Evolutionary conservation across 352 stramenopile species (phyloP).

Genomic region (Phytophthora pluvialis): DNA sequence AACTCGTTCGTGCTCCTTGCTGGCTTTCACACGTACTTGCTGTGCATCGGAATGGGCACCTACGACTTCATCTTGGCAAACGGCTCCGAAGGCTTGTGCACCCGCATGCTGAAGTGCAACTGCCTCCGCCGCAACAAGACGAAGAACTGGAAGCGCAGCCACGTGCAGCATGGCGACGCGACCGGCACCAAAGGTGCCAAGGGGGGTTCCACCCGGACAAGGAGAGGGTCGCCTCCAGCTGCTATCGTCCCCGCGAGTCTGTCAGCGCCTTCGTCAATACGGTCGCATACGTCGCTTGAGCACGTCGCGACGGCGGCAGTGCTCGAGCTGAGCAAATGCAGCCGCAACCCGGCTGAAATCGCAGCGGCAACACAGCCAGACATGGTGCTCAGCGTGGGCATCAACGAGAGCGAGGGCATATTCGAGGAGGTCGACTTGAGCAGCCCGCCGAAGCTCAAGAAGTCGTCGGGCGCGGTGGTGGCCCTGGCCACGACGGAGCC

Average conservation of each 20-base stretch:
- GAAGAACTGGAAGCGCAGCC: slow-evolving; percentile 33
- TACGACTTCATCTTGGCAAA: slow-evolving; percentile 89
- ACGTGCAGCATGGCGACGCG: slow-evolving; percentile 39
- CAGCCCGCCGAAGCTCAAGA: slow-evolving; percentile 22
- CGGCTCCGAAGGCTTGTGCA: slow-evolving; percentile 74
- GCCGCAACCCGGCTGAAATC: slow-evolving; percentile 14
- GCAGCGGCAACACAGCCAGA: background rate
- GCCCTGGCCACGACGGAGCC: slow-evolving; percentile 7
- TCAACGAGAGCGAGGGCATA: slow-evolving; percentile 66
- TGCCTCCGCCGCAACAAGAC: slow-evolving; percentile 53
- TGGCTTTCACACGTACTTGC: slow-evolving; percentile 81
- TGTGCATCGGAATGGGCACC: slow-evolving; percentile 72
- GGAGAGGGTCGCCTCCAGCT: slow-evolving; percentile 23
- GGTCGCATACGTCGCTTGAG: slow-evolving; percentile 23
- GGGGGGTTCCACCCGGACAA: slow-evolving; percentile 12
- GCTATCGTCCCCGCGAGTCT: slow-evolving; percentile 26
- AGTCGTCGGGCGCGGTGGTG: slow-evolving; percentile 5
- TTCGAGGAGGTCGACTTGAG: slow-evolving; percentile 47
- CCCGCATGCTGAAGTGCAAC: slow-evolving; percentile 78
- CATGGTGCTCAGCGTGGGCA: slow-evolving; percentile 19
- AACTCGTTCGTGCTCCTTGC: slow-evolving; percentile 79
- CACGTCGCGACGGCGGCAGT: slow-evolving; percentile 14
- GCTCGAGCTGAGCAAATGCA: slow-evolving; percentile 21
- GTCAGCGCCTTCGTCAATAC: slow-evolving; percentile 17
- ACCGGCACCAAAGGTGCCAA: slow-evolving; percentile 24